A percentile compares a stretch with the other conserved stretches of the same genome.
Conservation (phyloP, 2,329 filamentous ascomycete genomes). For the Colletotrichum musicola region DNA sequence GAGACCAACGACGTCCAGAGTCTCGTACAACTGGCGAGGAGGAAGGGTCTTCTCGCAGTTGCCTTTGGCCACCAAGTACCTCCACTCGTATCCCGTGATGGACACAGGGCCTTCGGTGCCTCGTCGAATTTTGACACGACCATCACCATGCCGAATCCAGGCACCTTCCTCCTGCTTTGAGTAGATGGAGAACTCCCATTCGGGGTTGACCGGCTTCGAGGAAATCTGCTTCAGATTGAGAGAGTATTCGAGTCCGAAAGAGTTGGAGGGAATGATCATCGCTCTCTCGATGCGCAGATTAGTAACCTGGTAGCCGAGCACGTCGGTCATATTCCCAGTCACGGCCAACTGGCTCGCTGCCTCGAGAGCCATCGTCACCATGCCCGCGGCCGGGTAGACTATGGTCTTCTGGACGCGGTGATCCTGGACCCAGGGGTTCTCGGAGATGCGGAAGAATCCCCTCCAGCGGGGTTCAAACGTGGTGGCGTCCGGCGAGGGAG, state of each 20-base stretch:
- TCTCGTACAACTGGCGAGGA: constrained; percentile 63
- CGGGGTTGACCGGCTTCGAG: constrained; percentile 21
- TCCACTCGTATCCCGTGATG: constrained; percentile 29
- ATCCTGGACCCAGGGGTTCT: constrained; percentile 66
- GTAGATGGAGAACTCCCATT: constrained; percentile 59
- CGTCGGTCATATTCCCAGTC: constrained; percentile 30
- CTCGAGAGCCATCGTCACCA: constrained; percentile 63
- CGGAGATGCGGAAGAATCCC: constrained; percentile 60
- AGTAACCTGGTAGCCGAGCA: constrained; percentile 57
- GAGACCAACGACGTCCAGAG: constrained; percentile 63
- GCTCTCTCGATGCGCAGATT: constrained; percentile 63
- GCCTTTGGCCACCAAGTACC: constrained; percentile 43
- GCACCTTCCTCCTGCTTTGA: constrained; percentile 55
- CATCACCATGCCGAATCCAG: constrained; percentile 37
- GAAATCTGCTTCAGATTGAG: constrained; percentile 56
- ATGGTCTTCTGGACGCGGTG: constrained; percentile 64
- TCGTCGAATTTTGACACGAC: constrained; percentile 40
- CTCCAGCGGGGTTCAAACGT: constrained; percentile 62
- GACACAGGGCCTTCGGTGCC: background rate
- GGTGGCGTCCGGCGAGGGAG: constrained; percentile 57
- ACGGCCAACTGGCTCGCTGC: constrained; percentile 56
- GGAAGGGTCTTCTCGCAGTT: constrained; percentile 50
- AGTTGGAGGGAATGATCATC: constrained; percentile 61
- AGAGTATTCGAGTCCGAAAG: constrained; percentile 63
- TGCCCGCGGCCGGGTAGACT: constrained; percentile 64